phyloP scores from a whole-genome alignment of 345 rosid genomes.

The Populus nigra region DNA sequence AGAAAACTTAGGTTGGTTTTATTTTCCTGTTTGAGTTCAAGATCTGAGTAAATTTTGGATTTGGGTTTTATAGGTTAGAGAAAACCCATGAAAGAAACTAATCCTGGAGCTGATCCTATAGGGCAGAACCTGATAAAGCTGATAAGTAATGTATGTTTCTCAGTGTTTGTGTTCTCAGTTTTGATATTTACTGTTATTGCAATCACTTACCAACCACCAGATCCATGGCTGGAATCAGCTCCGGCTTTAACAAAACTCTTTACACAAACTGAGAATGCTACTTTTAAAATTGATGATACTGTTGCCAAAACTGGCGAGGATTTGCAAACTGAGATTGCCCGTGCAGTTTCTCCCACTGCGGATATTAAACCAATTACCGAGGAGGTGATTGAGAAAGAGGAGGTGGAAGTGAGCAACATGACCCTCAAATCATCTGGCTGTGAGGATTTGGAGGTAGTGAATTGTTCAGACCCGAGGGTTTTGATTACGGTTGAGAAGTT shows the following conservation, averaged over 20 bases:
- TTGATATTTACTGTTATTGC: conserved; percentile 78
- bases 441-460: conserved; percentile 40
- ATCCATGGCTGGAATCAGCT: conserved; percentile 95
- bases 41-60: conserved; percentile 12
- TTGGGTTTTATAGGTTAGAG: not conserved
- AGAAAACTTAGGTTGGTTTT: conserved; percentile 8
- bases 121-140: conserved; percentile 76
- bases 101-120: conserved; percentile 57
- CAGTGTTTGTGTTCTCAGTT: conserved; percentile 83
- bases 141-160: conserved; percentile 88
- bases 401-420: conserved; percentile 14
- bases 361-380: conserved; percentile 19
- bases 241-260: conserved; percentile 74
- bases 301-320: conserved; percentile 85
- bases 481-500: conserved; percentile 72
- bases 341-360: conserved; percentile 13
- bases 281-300: conserved; percentile 71
- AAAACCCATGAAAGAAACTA: conserved; percentile 64
- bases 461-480: conserved; percentile 82
- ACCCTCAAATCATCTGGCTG: conserved; percentile 29
- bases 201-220: conserved; percentile 91
- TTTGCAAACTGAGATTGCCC: conserved; percentile 23
- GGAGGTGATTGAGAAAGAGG: conserved; percentile 24
- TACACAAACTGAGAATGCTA: conserved; percentile 66
- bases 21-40: conserved; percentile 4